Evolutionary conservation across 2,329 filamentous ascomycete genomes (phyloP).

Genomic region (Hysterium pulicare): DNA sequence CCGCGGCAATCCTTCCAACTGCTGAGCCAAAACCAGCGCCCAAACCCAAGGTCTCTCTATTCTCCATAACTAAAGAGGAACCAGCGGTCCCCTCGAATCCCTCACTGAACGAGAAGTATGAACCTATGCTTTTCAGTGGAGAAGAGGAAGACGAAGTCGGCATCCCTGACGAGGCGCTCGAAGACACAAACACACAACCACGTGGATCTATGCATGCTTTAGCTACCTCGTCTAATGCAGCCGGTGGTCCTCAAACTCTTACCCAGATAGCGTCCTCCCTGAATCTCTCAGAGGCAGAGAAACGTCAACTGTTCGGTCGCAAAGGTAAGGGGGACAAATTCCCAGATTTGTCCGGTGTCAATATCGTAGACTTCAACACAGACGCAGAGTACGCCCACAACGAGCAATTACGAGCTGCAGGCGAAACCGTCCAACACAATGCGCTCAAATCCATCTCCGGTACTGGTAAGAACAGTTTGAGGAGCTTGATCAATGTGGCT

Average conservation of each 20-base stretch:
- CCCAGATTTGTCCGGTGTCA: slow-evolving; percentile 51
- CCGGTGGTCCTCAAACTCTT: slow-evolving; percentile 54
- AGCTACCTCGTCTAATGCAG: slow-evolving; percentile 7
- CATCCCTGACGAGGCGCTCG: slow-evolving; percentile 11
- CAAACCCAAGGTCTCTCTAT: slow-evolving; percentile 66
- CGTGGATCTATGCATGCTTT: slow-evolving; percentile 9
- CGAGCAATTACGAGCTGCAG: slow-evolving; percentile 67
- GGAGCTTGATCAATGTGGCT: slow-evolving; percentile 81
- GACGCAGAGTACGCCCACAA: slow-evolving; percentile 84
- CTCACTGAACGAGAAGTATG: slow-evolving; percentile 28
- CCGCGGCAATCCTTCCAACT: slow-evolving; percentile 15
- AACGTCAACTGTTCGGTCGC: slow-evolving; percentile 83
- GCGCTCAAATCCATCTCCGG: slow-evolving; percentile 73
- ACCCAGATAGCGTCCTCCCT: slow-evolving; percentile 71
- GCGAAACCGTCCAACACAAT: slow-evolving; percentile 70
- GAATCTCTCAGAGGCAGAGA: slow-evolving; percentile 71
- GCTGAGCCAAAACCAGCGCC: slow-evolving; percentile 48
- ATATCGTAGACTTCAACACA: slow-evolving; percentile 82
- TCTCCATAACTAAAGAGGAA: slow-evolving; percentile 56
- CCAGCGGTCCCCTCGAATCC: slow-evolving; percentile 19
- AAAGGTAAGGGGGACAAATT: slow-evolving; percentile 42
- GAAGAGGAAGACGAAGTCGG: slow-evolving; percentile 17
- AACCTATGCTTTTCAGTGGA: slow-evolving; percentile 36
- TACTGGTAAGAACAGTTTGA: slow-evolving; percentile 84
- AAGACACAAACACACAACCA: slow-evolving; percentile 5